Evolutionary conservation across 805 yeast species (phyloP).

Genomic region (Sungouiozyma ichnusensis): DNA sequence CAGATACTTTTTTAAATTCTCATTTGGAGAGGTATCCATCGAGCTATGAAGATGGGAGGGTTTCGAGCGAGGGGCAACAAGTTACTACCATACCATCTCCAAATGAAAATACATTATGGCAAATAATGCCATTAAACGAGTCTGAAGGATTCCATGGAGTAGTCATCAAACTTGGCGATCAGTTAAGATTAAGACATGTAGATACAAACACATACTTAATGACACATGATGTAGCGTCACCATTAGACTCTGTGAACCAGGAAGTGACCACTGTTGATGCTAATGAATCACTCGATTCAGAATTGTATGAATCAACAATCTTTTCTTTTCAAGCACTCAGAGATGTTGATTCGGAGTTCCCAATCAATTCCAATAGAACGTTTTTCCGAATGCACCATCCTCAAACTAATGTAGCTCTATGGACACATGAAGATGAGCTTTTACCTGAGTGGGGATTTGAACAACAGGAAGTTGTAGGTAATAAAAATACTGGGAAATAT

Average conservation of each 20-base stretch:
- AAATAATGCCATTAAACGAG: conserved; percentile 53
- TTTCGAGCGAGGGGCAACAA: conserved; percentile 87
- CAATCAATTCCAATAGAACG: conserved; percentile 55
- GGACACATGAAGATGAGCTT: conserved; percentile 74
- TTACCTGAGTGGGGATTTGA: conserved; percentile 95
- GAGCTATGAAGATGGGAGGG: conserved; percentile 90
- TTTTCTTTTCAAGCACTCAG: conserved; percentile 58
- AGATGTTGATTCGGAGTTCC: conserved; percentile 37
- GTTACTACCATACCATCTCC: conserved; percentile 45
- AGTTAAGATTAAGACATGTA: conserved; percentile 68
- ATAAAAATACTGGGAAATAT: conserved; percentile 58
- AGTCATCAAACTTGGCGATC: conserved; percentile 53
- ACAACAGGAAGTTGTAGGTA: conserved; percentile 90
- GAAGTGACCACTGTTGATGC: conserved; percentile 69
- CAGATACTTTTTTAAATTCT: conserved; percentile 75
- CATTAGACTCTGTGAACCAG: conserved; percentile 76
- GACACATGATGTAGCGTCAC: conserved; percentile 94
- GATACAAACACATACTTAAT: conserved; percentile 67
- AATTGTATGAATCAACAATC: conserved; percentile 37
- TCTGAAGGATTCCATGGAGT: not conserved
- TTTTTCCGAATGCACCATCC: conserved; percentile 63
- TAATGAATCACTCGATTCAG: conserved; percentile 56
- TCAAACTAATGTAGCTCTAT: conserved; percentile 81
- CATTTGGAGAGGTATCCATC: conserved; percentile 67
- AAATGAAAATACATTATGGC: conserved; percentile 66